Evolutionary conservation across 164 flowering plant species (phyloP), one percentile per base, ranked within the genome.

Genomic region (Magnolia sinica): DNA sequence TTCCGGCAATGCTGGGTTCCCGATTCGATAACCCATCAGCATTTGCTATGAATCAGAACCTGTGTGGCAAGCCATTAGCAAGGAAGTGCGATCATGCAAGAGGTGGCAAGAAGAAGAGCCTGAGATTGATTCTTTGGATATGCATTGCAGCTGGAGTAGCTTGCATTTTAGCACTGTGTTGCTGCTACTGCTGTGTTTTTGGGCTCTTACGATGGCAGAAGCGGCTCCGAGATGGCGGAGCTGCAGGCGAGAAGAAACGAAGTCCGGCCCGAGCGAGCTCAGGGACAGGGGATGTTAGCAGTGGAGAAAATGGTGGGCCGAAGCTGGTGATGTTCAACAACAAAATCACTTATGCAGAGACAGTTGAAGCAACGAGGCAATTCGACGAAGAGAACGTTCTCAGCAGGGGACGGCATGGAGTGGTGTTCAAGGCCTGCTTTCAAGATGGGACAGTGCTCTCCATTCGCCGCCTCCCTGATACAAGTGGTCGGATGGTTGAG

Each of bases 351-450:
- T 83, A 75, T 16, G 89, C 92, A 5, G 98, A 95, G 76, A 85
- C 98, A 14, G 13, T 88, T 7, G 98, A 91, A 67, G 96, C 98
- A 29, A 92, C 98, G 6, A 82, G 95, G 70, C 90, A 94, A 51
- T 94, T 92, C 67, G 98, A 91, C 61, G 98, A 95, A 83, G 98
- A 93, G 76, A 91, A 91, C 77, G 95, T 95, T 1, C 78, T 93
- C 59, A 91, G 93, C 81, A 78, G 97, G 64, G 88, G 91, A 23
- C 78, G 87, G 68, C 83, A 84, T 68, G 98, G 98, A 11, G 76
- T 91, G 0, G 81, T 95, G 1, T 95, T 88, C 91, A 95, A 95
- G 73, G 97, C 98, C 51, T 82, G 84, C 23, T 95, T 82, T 76
- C 73, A 79, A 3, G 97, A 95, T 74, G 98, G 98, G 19, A 93